Evolutionary conservation across 768 basidiomycete genomes (phyloP), one percentile per base, ranked within the genome.

Genomic region (Baorangia bicolor): DNA sequence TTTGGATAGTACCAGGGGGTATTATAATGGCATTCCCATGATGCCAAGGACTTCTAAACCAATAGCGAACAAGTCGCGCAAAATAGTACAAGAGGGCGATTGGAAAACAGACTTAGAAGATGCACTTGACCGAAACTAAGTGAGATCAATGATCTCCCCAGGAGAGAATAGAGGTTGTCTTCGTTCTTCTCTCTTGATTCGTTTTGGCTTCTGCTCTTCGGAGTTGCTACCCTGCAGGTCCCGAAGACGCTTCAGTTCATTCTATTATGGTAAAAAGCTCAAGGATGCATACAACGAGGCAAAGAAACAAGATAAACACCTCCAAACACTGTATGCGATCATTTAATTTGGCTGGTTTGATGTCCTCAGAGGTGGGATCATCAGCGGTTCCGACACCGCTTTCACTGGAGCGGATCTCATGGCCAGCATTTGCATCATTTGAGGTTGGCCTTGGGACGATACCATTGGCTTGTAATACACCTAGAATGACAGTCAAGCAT

Each of bases 71-170:
- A 14, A 21, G 51, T 33, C 45, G 14, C 10, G 10, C 37, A 38
- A 50, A 49, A 23, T 12, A n/a, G 33, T 7, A 21, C 42, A 38
- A 53, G 20, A 16, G 20, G 23, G 14, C 23, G 16, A 18, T 33
- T 14, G 6, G 14, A 10, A 5, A 34, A 23, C 21, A 20, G 14
- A 20, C n/a, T 20, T 33, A 31, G 28, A 21, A n/a, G 20, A 23
- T 27, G 28, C 28, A 14, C 7, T 21, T 4, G 38, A 49, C 34
- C 13, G 20, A 34, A 43, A 35, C 31, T 57, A 65, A 2, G 64
- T 65, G 45, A 65, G 56, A 48, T 60, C 61, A 25, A 63, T 63
- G 33, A 64, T 20, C 37, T 63, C 57, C 35, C 50, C 51, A 0
- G 45, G 43, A 31, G 34, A 6, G n/a, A 56, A 51, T 1, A 43